Evolutionary conservation across 192 early-diverging fungal species (phyloP).

Genomic region (Rhizophagus sp.): DNA sequence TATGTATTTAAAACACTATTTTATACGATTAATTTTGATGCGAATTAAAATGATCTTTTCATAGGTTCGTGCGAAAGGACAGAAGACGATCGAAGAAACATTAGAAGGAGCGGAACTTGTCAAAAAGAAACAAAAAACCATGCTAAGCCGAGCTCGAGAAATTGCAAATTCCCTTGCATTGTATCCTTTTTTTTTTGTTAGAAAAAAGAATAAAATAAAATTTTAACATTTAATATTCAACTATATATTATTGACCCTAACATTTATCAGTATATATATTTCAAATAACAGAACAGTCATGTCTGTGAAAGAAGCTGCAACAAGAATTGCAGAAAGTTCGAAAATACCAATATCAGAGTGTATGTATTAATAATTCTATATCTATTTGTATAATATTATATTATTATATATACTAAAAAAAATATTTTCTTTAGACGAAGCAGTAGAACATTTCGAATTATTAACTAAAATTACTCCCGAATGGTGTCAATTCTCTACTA

Average conservation of each 20-base stretch:
- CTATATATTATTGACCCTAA: not conserved
- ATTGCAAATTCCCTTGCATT: constrained; percentile 2
- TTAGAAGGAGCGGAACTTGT: not conserved
- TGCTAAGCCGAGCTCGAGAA: not conserved
- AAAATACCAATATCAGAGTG: not conserved
- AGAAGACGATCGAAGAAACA: constrained; percentile 3
- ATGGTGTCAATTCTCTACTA: not conserved
- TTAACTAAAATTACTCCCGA: not conserved
- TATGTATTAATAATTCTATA: not conserved
- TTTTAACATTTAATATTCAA: not conserved
- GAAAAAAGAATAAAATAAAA: too few species aligned
- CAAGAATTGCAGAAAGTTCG: not conserved
- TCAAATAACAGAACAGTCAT: not conserved
- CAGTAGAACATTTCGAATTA: not conserved
- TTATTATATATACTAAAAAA: too few species aligned
- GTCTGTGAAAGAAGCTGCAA: not conserved
- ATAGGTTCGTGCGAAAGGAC: constrained; percentile 9
- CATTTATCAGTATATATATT: not conserved
- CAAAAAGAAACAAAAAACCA: not conserved
- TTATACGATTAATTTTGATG: not conserved
- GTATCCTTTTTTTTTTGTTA: not conserved
- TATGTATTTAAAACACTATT: not conserved
- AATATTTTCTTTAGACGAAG: not conserved
- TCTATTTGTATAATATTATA: too few species aligned
- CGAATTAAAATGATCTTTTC: not conserved